These are phyloP conservation scores for Pontederia paniculata DNA, from an alignment of 176 grass and related monocot genomes.

Conservation along the genomic window DNA sequence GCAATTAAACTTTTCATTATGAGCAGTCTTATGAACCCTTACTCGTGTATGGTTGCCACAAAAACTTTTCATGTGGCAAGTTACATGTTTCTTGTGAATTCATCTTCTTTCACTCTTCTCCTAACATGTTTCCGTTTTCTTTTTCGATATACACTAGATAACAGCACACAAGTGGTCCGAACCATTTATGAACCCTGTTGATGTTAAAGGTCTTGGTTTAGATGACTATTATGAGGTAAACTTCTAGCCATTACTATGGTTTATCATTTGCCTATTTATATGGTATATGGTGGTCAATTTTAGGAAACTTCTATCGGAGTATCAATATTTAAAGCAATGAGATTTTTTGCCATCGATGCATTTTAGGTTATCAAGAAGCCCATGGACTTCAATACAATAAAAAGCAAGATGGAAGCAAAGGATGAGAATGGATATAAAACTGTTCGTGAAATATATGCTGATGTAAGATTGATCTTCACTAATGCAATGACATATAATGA, in stretches of 20 bases:
- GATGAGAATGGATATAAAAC: conserved; percentile 56
- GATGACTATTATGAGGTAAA: conserved; percentile 78
- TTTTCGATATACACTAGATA: conserved; percentile 31
- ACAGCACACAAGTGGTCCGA: conserved; percentile 45
- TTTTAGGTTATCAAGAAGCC: conserved; percentile 78
- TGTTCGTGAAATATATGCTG: conserved; percentile 78
- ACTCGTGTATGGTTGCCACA: too few species aligned
- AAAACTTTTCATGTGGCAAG: too few species aligned
- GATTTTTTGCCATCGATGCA: background rate
- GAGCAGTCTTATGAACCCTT: too few species aligned
- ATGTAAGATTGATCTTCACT: conserved; percentile 85
- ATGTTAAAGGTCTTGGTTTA: conserved; percentile 51
- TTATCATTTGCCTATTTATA: too few species aligned
- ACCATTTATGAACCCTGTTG: conserved; percentile 76
- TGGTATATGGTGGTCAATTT: too few species aligned
- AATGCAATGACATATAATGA: conserved; percentile 97
- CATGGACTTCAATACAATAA: conserved; percentile 86
- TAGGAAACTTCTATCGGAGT: too few species aligned
- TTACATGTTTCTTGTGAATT: background rate
- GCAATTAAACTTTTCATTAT: too few species aligned
- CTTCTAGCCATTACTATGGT: background rate
- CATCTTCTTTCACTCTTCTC: conserved; percentile 1
- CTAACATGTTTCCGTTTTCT: conserved; percentile 17
- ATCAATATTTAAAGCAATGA: too few species aligned
- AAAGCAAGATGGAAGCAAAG: conserved; percentile 81